Conservation (phyloP, 495 filamentous ascomycete genomes). For the Bryoglossum gracile region DNA sequence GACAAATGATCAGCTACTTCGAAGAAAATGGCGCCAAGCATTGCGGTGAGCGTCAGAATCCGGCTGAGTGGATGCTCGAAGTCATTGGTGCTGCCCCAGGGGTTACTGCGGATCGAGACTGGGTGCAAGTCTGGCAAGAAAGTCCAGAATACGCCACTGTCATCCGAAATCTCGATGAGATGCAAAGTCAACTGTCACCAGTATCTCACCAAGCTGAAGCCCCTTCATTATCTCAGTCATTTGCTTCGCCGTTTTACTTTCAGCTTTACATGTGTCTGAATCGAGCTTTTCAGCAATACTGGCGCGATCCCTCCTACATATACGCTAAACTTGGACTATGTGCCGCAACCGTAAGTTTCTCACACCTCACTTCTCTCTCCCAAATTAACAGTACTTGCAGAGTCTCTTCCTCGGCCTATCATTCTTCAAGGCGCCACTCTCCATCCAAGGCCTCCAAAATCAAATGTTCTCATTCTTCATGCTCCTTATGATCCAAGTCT, state of each 20-base stretch:
- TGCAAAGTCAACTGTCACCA: slow-evolving; percentile 45
- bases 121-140: slow-evolving; percentile 72
- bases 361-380: slow-evolving; percentile 50
- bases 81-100: slow-evolving; percentile 84
- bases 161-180: slow-evolving; percentile 45
- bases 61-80: slow-evolving; percentile 96
- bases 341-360: slow-evolving; percentile 56
- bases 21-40: slow-evolving; percentile 60
- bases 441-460: slow-evolving; percentile 74
- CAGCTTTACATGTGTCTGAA: slow-evolving; percentile 48
- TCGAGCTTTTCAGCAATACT: slow-evolving; percentile 83
- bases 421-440: slow-evolving; percentile 68
- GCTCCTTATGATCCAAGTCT: slow-evolving; percentile 66
- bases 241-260: slow-evolving; percentile 45
- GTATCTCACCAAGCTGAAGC: slow-evolving; percentile 29
- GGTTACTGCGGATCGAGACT: slow-evolving; percentile 65
- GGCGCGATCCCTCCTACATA: slow-evolving; percentile 81
- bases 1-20: slow-evolving; percentile 58
- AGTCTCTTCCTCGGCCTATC: slow-evolving; percentile 82
- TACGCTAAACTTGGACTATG: slow-evolving; percentile 62
- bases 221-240: slow-evolving; percentile 38
- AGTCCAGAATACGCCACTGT: slow-evolving; percentile 61
- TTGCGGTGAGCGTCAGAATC: slow-evolving; percentile 68
- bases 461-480: slow-evolving; percentile 85
- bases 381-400: slow-evolving; percentile 24